Percentiles rank a stretch among this genome's conserved stretches.
Conservation (phyloP, 495 filamentous ascomycete species). For the Massariosphaeria phaeospora region DNA sequence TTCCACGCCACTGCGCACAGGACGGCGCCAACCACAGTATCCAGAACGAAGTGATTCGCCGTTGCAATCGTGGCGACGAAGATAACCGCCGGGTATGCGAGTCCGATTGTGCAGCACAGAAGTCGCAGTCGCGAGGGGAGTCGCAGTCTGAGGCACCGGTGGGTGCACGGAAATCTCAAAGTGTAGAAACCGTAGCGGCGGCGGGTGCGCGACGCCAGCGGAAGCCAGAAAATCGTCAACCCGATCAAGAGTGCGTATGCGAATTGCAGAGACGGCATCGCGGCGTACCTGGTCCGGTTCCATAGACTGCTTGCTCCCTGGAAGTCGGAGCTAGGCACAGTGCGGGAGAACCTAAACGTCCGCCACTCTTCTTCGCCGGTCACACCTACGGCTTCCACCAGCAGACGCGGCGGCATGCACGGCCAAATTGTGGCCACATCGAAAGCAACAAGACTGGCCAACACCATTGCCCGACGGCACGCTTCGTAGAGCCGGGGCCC, state of each 20-base stretch:
- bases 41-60: conserved; percentile 65
- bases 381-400: conserved; percentile 50
- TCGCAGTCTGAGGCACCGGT: conserved; percentile 4
- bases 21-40: conserved; percentile 61
- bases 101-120: conserved; percentile 49
- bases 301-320: conserved; percentile 64
- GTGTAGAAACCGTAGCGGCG: conserved; percentile 4
- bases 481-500: conserved; percentile 55
- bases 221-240: conserved; percentile 57
- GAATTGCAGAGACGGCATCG: conserved; percentile 78
- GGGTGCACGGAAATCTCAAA: no score
- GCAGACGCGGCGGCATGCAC: conserved; percentile 73
- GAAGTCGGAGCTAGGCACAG: conserved; percentile 61
- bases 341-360: conserved; percentile 68
- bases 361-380: conserved; percentile 49
- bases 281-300: conserved; percentile 67
- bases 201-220: conserved; percentile 38
- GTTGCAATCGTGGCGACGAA: conserved; percentile 65
- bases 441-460: conserved; percentile 73
- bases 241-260: conserved; percentile 75
- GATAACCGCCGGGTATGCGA: conserved; percentile 61
- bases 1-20: conserved; percentile 56
- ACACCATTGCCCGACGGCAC: conserved; percentile 62
- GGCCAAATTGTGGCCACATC: conserved; percentile 73
- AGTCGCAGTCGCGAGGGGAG: conserved; percentile 46